Conservation (phyloP, 2,329 filamentous ascomycete genomes). For the Botrytis fabae region DNA sequence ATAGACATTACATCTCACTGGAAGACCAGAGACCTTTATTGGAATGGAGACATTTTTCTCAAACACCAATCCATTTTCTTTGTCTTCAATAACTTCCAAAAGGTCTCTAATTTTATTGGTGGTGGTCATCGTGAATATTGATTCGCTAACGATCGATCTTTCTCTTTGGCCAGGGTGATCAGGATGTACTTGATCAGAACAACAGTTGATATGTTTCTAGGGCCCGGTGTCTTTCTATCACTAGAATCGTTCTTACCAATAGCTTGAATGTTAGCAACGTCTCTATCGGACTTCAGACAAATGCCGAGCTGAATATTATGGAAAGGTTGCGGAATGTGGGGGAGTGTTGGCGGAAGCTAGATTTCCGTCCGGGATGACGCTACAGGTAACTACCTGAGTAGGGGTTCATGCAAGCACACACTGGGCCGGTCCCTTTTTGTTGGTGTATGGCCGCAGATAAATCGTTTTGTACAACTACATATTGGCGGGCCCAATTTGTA, state of each 20-base stretch:
- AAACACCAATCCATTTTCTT: constrained; percentile 26
- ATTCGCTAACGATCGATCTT: not conserved
- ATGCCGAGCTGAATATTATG: not conserved
- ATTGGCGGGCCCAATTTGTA: not conserved
- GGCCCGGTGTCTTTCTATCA: not conserved
- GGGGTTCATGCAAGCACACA: not conserved
- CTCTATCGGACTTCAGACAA: not conserved
- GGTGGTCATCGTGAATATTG: not conserved
- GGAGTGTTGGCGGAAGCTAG: not conserved
- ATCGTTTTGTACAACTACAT: not conserved
- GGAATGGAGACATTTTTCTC: constrained; percentile 44
- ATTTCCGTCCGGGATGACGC: not conserved
- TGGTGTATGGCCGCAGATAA: not conserved
- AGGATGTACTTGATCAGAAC: not conserved
- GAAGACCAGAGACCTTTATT: constrained; percentile 44
- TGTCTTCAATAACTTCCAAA: constrained; percentile 27
- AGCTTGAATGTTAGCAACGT: not conserved
- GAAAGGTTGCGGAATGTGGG: not conserved
- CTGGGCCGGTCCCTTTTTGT: no score
- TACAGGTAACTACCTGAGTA: not conserved
- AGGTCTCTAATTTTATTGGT: constrained; percentile 26
- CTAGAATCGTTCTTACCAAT: not conserved
- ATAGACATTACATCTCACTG: constrained; percentile 53
- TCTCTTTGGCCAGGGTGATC: not conserved
- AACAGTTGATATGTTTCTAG: not conserved